Evolutionary conservation across 306 rosid species (phyloP), one percentile per base, ranked within the genome.

Genomic region (Dryas octopetala): DNA sequence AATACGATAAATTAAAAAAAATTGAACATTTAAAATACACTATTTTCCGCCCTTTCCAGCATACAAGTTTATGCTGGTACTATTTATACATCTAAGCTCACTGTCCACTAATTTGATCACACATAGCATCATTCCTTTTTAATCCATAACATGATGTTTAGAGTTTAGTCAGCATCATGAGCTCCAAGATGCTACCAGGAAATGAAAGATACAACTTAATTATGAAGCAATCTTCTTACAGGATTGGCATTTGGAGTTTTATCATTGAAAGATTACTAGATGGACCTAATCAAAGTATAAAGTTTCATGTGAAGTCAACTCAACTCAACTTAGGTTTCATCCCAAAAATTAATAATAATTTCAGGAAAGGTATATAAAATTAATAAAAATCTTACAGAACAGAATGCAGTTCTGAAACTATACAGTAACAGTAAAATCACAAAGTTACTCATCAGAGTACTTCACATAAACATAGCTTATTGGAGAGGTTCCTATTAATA

Each of bases 201-300:
- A 68, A 50, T 54, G 5, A 5, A 15, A 23, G 13, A 73, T 19
- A 59, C 7, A 62, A 38, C 61, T 17, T 17, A 32, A 49, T 62
- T 62, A 23, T 41, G 61, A 74, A 61, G 50, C 68, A 48, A 62
- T 62, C 68, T 14, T 61, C 50, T 48, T 32, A 48, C 15, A 26
- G 23, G 17, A 67, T 48, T 0, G 57, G 41, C 9, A 67, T 48
- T 67, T 67, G 23, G 45, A 12, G 66, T 13, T 61, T 61, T 4
- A 5, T 15, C 48, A 15, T 14, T 10, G 19, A 40, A 62, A 40
- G 5, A 28, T 62, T 62, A 26, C 26, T 2, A 28, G 66, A 32
- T 1, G 9, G 66, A 13, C 2, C 3, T 62, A 62, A 13, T 46
- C 66, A 3, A 61, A 14, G 38, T 12, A 14, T 12, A 62, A 62